Base-by-base conservation (phyloP, 2,329 filamentous ascomycete species). In the Fusarium kyushuense region DNA sequence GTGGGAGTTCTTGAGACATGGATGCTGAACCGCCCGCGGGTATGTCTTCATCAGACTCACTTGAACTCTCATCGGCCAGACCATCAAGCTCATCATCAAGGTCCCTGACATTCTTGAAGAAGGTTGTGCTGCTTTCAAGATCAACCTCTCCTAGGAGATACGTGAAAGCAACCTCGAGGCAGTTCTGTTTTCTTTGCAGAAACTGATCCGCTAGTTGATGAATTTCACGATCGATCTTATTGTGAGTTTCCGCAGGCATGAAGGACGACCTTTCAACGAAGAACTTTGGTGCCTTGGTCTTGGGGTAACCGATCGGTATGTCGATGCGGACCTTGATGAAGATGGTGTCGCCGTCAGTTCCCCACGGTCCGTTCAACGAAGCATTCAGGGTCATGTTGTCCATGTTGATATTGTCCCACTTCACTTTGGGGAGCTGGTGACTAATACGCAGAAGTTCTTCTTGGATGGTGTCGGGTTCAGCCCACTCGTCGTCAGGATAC, bases 21-120 rank as follows among this genome's bases (percentile, higher is more conserved):
- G 85, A 84, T 14, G 83, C 84, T 11, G 84, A 86, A 19, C 83
- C 84, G 5, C 84, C 84, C 3, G 83, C 76, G 1, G 83, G 82
- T 13, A 86, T 84, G 25, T 84, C 82, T 45, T 82, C 82, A 38
- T 94, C 92, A 23, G 94, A 92, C 68, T 94, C 92, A 72, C 92
- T 96, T 5, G 93, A 97, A 69, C 92, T 95, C 68, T 96, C 93
- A 58, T 92, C 91, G 30, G 82, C 85, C 35, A 89, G 77, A 5
- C 80, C 87, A 60, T 85, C 86, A 8, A 87, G 74, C 46, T 84
- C 83, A 72, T 88, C 84, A 54, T 87, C 87, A 10, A 89, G 77
- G 67, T 92, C 89, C 67, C 89, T 84, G 13, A 90, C 87, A 65
- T 87, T 87, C 65, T 88, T 87, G 73, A 90, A 89, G 63, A 87